phyloP scores from a whole-genome alignment of 352 stramenopile species.

The Phytophthora parvispora region DNA sequence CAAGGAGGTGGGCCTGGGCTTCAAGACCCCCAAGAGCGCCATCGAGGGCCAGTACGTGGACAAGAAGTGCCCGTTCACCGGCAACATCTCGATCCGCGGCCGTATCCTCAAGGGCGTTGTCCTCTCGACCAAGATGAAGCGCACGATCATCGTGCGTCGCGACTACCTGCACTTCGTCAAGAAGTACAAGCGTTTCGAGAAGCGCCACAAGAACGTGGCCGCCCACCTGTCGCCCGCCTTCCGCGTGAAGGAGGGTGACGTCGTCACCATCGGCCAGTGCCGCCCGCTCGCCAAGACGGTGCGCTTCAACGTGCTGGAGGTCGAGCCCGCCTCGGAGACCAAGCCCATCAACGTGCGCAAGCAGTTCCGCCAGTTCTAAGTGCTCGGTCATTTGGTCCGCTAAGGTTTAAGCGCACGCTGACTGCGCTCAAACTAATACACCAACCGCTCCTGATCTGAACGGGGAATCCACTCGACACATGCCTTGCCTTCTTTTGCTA shows the following conservation, averaged over 20 bases:
- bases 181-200: slow-evolving; percentile 99
- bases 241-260: slow-evolving; percentile 99
- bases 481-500: too few species aligned
- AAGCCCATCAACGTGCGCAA: slow-evolving; percentile 98
- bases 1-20: slow-evolving; percentile 98
- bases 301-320: slow-evolving; percentile 99
- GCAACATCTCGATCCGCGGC: slow-evolving; percentile 99
- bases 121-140: slow-evolving; percentile 99
- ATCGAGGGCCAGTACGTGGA: slow-evolving; percentile 98
- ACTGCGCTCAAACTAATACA: slow-evolving; percentile 28
- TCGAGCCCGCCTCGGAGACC: slow-evolving; percentile 97
- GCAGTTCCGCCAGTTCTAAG: slow-evolving; percentile 99
- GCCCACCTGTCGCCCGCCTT: slow-evolving; percentile 99
- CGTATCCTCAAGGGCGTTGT: slow-evolving; percentile 99
- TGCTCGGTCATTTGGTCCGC: slow-evolving; percentile 10
- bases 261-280: slow-evolving; percentile 99
- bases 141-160: slow-evolving; percentile 99
- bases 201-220: slow-evolving; percentile 99
- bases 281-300: slow-evolving; percentile 99
- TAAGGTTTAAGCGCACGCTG: slow-evolving; percentile 1
- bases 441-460: slow-evolving; percentile 29
- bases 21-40: slow-evolving; percentile 98
- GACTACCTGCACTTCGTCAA: slow-evolving; percentile 99
- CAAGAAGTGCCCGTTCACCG: slow-evolving; percentile 99
- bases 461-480: slow-evolving; percentile 20